Conservation (phyloP, 140 eudicot species). For the Anethum foeniculum region DNA sequence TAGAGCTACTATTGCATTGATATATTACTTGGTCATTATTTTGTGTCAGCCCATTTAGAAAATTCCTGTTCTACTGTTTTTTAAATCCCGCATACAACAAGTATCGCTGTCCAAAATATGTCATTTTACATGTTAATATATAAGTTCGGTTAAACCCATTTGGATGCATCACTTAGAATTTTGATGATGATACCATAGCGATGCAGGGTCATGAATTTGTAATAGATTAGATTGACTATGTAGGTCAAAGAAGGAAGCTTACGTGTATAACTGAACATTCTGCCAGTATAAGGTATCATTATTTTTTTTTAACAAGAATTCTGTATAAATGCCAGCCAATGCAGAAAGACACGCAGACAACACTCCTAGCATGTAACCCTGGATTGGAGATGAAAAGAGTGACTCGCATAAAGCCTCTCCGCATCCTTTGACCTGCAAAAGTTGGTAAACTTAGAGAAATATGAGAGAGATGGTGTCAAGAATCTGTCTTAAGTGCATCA, state of each 20-base stretch:
- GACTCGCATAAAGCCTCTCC: constrained; percentile 90
- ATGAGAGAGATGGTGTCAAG: background rate
- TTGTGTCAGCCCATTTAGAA: background rate
- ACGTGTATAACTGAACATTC: constrained; percentile 86
- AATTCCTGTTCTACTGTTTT: background rate
- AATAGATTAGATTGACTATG: background rate
- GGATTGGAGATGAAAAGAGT: constrained; percentile 86
- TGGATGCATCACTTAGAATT: background rate
- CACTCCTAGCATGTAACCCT: constrained; percentile 82
- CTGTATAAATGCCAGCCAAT: constrained; percentile 95
- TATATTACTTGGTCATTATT: background rate
- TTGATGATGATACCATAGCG: background rate
- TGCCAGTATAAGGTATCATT: constrained; percentile 93
- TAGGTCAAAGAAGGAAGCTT: constrained; percentile 26
- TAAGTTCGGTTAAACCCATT: background rate
- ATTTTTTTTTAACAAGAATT: constrained; percentile 86
- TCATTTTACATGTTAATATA: background rate
- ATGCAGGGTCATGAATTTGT: background rate
- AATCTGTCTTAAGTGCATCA: background rate
- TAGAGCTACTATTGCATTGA: background rate
- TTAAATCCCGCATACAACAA: background rate
- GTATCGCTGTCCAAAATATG: background rate
- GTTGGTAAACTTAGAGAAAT: background rate
- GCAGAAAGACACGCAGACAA: constrained; percentile 98
- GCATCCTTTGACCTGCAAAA: constrained; percentile 77